Conservation (phyloP, 352 stramenopile genomes). For the Globisporangium alternatum region DNA sequence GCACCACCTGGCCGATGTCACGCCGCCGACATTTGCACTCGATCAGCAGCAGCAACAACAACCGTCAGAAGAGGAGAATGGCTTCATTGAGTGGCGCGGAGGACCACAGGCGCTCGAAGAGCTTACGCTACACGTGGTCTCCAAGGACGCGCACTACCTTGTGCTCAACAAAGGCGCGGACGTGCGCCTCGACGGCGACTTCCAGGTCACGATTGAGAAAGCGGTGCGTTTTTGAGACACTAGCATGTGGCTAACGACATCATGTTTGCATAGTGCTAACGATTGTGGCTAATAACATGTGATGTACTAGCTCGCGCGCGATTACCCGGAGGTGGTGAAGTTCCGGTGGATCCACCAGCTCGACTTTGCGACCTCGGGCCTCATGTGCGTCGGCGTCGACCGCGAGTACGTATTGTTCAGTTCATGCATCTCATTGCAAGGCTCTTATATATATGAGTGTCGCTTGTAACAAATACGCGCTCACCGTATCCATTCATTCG, state of each 20-base stretch:
- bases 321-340: slow-evolving; percentile 74
- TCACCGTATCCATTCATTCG: not conserved
- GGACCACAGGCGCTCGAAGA: slow-evolving; percentile 51
- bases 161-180: slow-evolving; percentile 83
- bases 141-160: slow-evolving; percentile 48
- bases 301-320: slow-evolving; percentile 41
- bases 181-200: slow-evolving; percentile 82
- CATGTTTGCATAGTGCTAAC: not conserved
- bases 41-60: not conserved
- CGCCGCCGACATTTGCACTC: not conserved
- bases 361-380: slow-evolving; percentile 87
- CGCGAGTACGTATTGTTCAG: slow-evolving; percentile 42
- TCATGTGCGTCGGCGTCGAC: slow-evolving; percentile 76
- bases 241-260: not conserved
- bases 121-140: slow-evolving; percentile 54
- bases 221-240: slow-evolving; percentile 33
- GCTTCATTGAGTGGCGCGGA: slow-evolving; percentile 32
- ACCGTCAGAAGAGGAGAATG: not conserved
- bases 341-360: slow-evolving; percentile 90
- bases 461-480: not conserved
- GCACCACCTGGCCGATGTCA: slow-evolving; percentile 36
- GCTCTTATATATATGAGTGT: too few species aligned
- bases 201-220: slow-evolving; percentile 89
- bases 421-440: too few species aligned
- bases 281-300: not conserved